Evolutionary conservation across 768 basidiomycete genomes (phyloP).

Genomic region (Cytidiella melzeri): DNA sequence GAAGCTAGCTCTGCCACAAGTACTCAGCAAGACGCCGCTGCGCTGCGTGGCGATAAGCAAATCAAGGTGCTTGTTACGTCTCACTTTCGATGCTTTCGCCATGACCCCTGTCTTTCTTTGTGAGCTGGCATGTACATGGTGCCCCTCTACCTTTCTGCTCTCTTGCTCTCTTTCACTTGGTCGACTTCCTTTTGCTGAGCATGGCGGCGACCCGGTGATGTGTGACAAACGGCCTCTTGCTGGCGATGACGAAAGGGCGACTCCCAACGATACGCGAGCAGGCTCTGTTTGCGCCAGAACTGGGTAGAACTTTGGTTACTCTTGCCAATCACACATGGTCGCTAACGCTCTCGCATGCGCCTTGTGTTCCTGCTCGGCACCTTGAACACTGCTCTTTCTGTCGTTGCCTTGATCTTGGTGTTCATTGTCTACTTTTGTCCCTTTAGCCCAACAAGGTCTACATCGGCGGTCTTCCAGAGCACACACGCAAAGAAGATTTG

Average conservation of each 20-base stretch:
- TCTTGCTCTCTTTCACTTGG: not conserved
- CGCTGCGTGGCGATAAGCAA: slow-evolving; percentile 27
- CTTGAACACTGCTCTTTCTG: slow-evolving; percentile 12
- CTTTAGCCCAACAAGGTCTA: slow-evolving; percentile 93
- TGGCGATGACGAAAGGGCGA: not conserved
- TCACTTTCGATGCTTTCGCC: slow-evolving; percentile 8
- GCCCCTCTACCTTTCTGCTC: slow-evolving; percentile 50
- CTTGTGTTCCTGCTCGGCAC: slow-evolving; percentile 6
- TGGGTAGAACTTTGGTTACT: slow-evolving; percentile 6
- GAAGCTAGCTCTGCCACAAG: slow-evolving; percentile 6
- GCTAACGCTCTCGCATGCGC: slow-evolving; percentile 2
- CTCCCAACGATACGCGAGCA: not conserved
- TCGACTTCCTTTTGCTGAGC: not conserved
- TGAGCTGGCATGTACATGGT: slow-evolving; percentile 17
- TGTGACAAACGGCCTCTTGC: not conserved
- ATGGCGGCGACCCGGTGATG: not conserved
- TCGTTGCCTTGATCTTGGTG: slow-evolving; percentile 11
- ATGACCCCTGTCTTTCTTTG: slow-evolving; percentile 13
- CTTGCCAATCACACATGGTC: not conserved
- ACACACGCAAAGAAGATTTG: slow-evolving; percentile 80
- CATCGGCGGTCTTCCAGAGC: slow-evolving; percentile 83
- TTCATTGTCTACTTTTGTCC: slow-evolving; percentile 60
- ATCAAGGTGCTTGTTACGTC: slow-evolving; percentile 29
- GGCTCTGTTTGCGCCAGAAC: slow-evolving; percentile 3
- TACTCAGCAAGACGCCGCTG: slow-evolving; percentile 11